These are phyloP conservation scores for Agrocybe pediades DNA, from an alignment of 768 basidiomycete genomes.

Conservation along the genomic window DNA sequence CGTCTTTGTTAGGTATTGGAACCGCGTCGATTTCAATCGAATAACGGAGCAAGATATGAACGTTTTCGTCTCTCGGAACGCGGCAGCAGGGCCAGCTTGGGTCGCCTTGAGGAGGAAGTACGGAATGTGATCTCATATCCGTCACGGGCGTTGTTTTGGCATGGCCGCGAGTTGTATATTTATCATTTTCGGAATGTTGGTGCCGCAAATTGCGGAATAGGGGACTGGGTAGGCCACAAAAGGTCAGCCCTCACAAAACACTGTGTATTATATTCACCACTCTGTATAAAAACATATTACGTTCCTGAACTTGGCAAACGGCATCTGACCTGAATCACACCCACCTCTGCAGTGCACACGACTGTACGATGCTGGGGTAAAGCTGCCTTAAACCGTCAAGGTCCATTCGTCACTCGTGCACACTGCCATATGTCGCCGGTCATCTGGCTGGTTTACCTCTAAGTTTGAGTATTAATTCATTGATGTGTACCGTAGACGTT, in stretches of 20 bases:
- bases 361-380: no score
- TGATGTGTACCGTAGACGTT: no score
- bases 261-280: conserved; percentile 14
- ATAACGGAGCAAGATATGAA: conserved; percentile 87
- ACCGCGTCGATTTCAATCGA: conserved; percentile 81
- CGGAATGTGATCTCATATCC: conserved; percentile 43
- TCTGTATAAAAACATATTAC: conserved; percentile 13
- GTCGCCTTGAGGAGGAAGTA: conserved; percentile 74
- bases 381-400: no score
- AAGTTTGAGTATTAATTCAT: no score
- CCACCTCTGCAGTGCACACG: neutral
- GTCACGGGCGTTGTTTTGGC: neutral
- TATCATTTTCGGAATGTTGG: neutral
- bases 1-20: conserved; percentile 76
- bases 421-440: no score
- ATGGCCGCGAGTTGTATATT: neutral
- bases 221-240: conserved; percentile 15
- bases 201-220: neutral
- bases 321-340: neutral
- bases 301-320: neutral
- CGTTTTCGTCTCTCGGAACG: conserved; percentile 62
- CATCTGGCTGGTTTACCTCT: no score
- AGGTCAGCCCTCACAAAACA: conserved; percentile 12
- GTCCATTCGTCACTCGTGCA: no score
- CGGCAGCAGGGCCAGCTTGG: conserved; percentile 73